phyloP scores from a whole-genome alignment of 345 rosid genomes.

The Boechera divaricarpa region DNA sequence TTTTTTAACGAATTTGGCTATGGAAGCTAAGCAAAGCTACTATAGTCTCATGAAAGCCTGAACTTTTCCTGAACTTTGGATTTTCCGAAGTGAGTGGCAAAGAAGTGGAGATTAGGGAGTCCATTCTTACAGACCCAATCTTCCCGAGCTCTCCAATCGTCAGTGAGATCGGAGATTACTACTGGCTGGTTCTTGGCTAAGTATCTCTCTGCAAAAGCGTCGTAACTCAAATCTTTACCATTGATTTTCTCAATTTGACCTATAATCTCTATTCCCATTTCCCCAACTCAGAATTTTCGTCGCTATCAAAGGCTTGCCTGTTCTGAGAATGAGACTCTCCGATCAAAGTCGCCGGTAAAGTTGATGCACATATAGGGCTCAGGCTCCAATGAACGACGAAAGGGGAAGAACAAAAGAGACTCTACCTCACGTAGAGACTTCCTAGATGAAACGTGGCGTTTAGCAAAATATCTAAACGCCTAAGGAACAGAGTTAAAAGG shows the following conservation, averaged over 20 bases:
- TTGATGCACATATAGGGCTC: not conserved
- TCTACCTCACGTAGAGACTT: not conserved
- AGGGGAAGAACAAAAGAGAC: slow-evolving; percentile 4
- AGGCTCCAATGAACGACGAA: too few relatives aligned
- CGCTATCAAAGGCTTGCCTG: not conserved
- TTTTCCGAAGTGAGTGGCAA: slow-evolving; percentile 68
- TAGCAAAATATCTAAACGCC: not conserved
- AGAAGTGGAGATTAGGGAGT: slow-evolving; percentile 64
- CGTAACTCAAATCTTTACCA: slow-evolving; percentile 65
- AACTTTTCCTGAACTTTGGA: slow-evolving; percentile 75
- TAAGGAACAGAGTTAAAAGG: not conserved
- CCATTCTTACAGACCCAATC: slow-evolving; percentile 76
- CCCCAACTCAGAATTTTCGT: not conserved
- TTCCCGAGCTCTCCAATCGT: slow-evolving; percentile 75
- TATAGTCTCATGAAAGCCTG: not conserved
- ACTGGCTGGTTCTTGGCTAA: slow-evolving; percentile 77
- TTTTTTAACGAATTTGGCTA: not conserved
- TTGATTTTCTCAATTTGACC: slow-evolving; percentile 73
- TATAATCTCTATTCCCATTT: slow-evolving; percentile 65
- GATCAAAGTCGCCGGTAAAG: slow-evolving; percentile 10
- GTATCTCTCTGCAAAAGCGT: slow-evolving; percentile 67
- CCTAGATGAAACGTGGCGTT: not conserved
- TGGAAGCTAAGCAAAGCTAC: not conserved
- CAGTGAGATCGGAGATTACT: slow-evolving; percentile 74
- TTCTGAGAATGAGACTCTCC: not conserved